Conservation (phyloP, 495 filamentous ascomycete genomes). For the Xylaria curta region DNA sequence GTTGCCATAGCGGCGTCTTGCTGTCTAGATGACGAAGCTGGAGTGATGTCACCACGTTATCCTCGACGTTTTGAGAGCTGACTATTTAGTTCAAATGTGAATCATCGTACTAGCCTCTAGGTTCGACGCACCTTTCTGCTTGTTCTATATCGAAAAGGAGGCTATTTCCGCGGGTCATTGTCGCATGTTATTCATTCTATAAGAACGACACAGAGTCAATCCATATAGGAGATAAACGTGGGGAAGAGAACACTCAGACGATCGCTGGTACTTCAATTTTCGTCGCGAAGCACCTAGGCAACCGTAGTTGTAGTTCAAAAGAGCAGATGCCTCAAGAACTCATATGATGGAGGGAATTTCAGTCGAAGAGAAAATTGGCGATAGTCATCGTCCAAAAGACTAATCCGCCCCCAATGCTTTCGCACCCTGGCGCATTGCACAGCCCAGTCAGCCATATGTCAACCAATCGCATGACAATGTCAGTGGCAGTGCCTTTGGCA, state of each 20-base stretch:
- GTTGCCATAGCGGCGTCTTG: conserved; percentile 10
- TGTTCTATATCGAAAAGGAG: too few species aligned
- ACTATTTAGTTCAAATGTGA: background rate
- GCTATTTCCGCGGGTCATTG: background rate
- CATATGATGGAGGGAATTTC: background rate
- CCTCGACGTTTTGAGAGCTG: conserved; percentile 7
- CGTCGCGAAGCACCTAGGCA: too few species aligned
- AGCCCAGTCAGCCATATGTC: background rate
- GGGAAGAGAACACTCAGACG: background rate
- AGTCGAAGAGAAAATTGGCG: background rate
- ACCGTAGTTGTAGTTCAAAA: background rate
- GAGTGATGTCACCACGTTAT: conserved; percentile 4
- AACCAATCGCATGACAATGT: background rate
- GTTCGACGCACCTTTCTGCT: background rate
- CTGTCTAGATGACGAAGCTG: background rate
- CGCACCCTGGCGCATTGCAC: too few species aligned
- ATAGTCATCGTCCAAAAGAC: background rate
- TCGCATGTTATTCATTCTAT: background rate
- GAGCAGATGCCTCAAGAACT: background rate
- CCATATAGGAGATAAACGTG: background rate
- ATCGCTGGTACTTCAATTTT: background rate
- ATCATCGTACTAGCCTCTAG: background rate
- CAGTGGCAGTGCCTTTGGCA: background rate
- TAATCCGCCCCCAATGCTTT: background rate
- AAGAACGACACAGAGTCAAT: background rate